Conservation (phyloP, 305 asterid genomes). For the Fraxinus sp. region DNA sequence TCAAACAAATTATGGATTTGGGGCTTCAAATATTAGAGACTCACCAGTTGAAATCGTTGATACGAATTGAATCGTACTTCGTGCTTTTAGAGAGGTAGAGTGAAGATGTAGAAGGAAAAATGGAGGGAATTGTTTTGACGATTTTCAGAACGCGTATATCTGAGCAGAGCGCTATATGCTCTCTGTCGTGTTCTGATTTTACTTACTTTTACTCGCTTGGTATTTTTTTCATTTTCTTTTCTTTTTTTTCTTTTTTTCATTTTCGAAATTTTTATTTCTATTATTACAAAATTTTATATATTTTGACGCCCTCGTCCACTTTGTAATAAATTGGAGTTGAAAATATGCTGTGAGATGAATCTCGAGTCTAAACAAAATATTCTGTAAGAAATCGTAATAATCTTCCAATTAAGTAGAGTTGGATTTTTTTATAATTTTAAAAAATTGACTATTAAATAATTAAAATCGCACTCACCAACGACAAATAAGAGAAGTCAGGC, state of each 20-base stretch:
- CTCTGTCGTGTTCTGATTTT: neutral
- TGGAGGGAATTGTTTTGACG: constrained; percentile 37
- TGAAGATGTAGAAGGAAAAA: constrained; percentile 10
- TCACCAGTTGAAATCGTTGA: constrained; percentile 19
- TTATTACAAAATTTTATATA: neutral
- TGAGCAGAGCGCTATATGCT: neutral
- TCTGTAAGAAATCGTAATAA: neutral
- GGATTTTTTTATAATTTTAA: neutral
- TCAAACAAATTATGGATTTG: constrained; percentile 1
- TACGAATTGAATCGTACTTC: neutral
- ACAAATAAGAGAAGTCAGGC: neutral
- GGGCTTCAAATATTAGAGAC: constrained; percentile 8
- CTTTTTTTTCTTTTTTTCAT: neutral
- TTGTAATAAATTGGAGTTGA: neutral
- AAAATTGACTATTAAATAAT: too few relatives aligned
- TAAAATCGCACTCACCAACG: neutral
- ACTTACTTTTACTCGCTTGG: neutral
- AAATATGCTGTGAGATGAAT: neutral
- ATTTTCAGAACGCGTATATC: neutral
- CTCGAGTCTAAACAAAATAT: neutral
- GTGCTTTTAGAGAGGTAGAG: neutral
- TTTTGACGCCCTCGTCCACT: neutral
- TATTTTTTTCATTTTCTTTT: neutral
- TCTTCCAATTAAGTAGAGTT: neutral
- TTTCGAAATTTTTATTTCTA: neutral